Base-by-base conservation (phyloP, 805 yeast species). In the Candida sithepensis region DNA sequence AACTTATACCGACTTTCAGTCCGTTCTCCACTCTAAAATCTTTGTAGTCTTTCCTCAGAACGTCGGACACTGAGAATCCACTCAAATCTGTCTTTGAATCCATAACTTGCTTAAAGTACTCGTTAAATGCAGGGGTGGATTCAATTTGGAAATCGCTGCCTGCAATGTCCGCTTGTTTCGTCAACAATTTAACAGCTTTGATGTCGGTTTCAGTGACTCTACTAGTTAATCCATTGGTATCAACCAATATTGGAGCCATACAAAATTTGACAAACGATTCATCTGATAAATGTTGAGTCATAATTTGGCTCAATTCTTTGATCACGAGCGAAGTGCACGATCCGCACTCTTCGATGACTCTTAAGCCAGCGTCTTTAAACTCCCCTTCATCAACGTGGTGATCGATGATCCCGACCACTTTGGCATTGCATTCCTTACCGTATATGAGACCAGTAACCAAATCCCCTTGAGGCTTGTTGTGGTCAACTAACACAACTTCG, bases 21-120 rank as follows among this genome's bases (percentile, higher is more conserved):
- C 55, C 56, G 2, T 58, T 30, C 5, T 34, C 38, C 4, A 73
- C 72, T 4, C 60, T 65, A 69, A 85, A 90, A 58, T 80, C 81
- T 61, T 92, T 92, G 66, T 87, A 92, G 62, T 92, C 99, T 64
- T 90, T 91, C 40, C 83, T 70, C 36, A 94, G 68, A 6, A 94
- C 65, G 44, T 89, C 95, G 4, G 56, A 56, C 4, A 81, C 64
- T 1, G 78, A 58, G 33, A 94, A 70, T 0, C 88, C 90, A 2
- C 64, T 61, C 33, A 91, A 69, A 58, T 88, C 79, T 47, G 75
- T 74, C 61, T 89, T 91, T 18, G 82, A 81, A 2, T 56, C 52
- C 41, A 64, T 70, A 21, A 82, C 58, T 2, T 58, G 56, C 4
- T 59, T 49, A 55, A 57, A 78, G 16, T 39, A 37, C 7, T 33